Percentiles rank a stretch among this genome's conserved stretches.
phyloP scores from a whole-genome alignment of 2,329 filamentous ascomycete genomes.

The Rugonectria rugulosa region DNA sequence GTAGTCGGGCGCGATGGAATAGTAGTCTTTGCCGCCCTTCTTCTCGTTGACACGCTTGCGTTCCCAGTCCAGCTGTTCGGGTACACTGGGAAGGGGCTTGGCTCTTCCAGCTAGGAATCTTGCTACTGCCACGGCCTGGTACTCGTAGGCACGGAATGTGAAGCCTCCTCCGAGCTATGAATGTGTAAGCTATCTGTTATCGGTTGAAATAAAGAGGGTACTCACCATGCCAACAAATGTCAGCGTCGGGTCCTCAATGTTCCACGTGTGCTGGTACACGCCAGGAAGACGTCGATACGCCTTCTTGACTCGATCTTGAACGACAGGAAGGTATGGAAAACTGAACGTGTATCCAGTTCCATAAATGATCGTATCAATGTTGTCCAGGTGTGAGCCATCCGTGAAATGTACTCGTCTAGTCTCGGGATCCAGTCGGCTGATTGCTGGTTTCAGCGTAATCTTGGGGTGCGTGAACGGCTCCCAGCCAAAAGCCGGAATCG shows the following conservation, averaged over 20 bases:
- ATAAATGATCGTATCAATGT: constrained; percentile 21
- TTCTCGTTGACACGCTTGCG: constrained; percentile 25
- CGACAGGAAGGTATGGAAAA: constrained; percentile 17
- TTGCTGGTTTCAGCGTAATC: constrained; percentile 16
- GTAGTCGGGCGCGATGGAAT: constrained; percentile 29
- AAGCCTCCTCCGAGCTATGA: constrained; percentile 28
- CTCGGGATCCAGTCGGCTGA: constrained; percentile 13
- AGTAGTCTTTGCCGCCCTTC: constrained; percentile 31
- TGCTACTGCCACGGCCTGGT: constrained; percentile 29
- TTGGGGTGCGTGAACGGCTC: constrained; percentile 14
- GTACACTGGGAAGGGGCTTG: constrained; percentile 18
- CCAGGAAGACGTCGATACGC: constrained; percentile 21
- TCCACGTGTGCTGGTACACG: constrained; percentile 23
- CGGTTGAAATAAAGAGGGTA: neutral
- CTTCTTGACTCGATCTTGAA: constrained; percentile 10
- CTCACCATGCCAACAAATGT: constrained; percentile 23
- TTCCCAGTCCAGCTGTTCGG: constrained; percentile 32
- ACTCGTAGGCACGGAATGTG: constrained; percentile 34
- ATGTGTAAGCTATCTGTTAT: neutral
- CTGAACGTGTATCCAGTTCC: constrained; percentile 24
- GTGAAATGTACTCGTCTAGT: constrained; percentile 19
- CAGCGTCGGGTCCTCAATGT: constrained; percentile 20
- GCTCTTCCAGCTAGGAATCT: constrained; percentile 22
- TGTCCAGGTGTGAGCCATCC: constrained; percentile 11
- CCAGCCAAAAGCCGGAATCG: constrained; percentile 12